Evolutionary conservation across 805 yeast genomes (phyloP), one percentile per base, ranked within the genome.

Genomic region (Metschnikowia sp.): DNA sequence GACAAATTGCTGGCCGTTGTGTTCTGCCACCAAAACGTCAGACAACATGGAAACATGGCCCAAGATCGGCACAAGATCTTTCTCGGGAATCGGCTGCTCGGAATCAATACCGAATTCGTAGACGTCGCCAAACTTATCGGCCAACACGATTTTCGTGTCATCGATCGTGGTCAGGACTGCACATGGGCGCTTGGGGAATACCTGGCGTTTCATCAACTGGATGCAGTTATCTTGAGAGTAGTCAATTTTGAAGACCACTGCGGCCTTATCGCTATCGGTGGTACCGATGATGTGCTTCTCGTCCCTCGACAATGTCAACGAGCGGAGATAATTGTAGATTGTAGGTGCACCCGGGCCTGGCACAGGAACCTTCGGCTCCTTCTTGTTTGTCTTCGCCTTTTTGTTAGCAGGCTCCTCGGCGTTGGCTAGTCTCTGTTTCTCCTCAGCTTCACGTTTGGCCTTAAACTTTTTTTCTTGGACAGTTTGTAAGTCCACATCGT

Each of bases 41-140:
- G 96, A 86, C 51, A 94, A 77, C 97, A 94, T 89, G 3, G 97
- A 91, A 5, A 94, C 98, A 66, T 94, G 99, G 8, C 99, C 99
- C 45, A 92, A 69, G 7, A 92, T 75, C 2, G 97, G 97, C 34
- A 72, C 77, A 42, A 72, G 57, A 1, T 53, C 43, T 38, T 80
- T 63, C 39, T 77, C 79, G 4, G 75, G 74, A 2, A 69, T 63
- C 1, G 76, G 57, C 0, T 58, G 66, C 3, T 64, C 56, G 11
- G 63, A 61, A 19, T 68, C 69, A 29, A 82, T 66, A 2, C 76
- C 68, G 34, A 88, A 71, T 1, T 76, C 64, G 63, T 88, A 94
- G 6, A 90, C 97, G 66, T 94, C 99, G 40, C 99, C 99, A 62
- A 92, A 94, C 70, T 94, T 94, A 65, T 94, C 99, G 18, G 96